phyloP scores from a whole-genome alignment of 2,329 filamentous ascomycete genomes.

The Fusarium armeniacum region DNA sequence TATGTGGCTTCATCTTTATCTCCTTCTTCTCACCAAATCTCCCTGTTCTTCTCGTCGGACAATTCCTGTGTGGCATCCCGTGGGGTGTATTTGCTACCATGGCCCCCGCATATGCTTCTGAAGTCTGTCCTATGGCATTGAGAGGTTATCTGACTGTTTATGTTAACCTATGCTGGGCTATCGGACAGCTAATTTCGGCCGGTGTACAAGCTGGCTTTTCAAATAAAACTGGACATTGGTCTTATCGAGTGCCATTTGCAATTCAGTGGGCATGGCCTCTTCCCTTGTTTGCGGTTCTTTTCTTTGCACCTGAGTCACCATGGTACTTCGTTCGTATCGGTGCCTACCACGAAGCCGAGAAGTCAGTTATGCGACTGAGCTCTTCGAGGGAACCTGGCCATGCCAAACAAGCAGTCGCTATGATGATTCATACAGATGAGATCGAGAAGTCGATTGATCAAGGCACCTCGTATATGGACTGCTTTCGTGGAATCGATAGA shows the following conservation, averaged over 20 bases:
- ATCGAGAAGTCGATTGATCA: conserved; percentile 53
- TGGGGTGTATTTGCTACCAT: conserved; percentile 61
- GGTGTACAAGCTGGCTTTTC: conserved; percentile 48
- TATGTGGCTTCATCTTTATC: conserved; percentile 50
- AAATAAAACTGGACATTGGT: conserved; percentile 50
- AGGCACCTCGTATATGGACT: conserved; percentile 58
- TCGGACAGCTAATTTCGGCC: conserved; percentile 59
- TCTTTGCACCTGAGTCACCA: conserved; percentile 54
- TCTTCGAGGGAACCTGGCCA: conserved; percentile 61
- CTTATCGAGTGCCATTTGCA: conserved; percentile 56
- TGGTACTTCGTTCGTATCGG: conserved; percentile 52
- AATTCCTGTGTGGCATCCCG: conserved; percentile 62
- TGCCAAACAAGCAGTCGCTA: conserved; percentile 25
- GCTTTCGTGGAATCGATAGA: conserved; percentile 63
- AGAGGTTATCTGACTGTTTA: conserved; percentile 59
- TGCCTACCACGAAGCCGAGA: conserved; percentile 51
- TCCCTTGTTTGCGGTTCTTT: conserved; percentile 48
- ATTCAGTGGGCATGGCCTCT: conserved; percentile 57
- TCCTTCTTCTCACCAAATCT: conserved; percentile 55
- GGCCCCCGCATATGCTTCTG: conserved; percentile 60
- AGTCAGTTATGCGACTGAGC: conserved; percentile 42
- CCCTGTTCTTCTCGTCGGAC: conserved; percentile 59
- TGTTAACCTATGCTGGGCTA: conserved; percentile 60
- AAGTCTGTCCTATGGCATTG: conserved; percentile 60
- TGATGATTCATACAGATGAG: conserved; percentile 73